phyloP scores from a whole-genome alignment of 2,329 filamentous ascomycete genomes.

The Xylariales sp. region DNA sequence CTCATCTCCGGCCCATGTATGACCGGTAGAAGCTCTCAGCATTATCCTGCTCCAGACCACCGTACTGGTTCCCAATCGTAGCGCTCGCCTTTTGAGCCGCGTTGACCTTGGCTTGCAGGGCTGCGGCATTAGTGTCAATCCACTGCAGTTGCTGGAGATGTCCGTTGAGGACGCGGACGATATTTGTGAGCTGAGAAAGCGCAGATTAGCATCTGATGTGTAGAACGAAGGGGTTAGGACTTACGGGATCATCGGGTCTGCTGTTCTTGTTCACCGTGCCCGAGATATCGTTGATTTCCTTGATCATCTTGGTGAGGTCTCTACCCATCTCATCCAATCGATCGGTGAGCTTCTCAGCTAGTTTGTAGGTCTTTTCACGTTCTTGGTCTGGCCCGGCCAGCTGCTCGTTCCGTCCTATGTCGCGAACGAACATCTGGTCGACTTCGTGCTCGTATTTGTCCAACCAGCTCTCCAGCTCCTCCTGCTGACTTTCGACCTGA shows the following conservation, averaged over 20 bases:
- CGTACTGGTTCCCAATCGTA: constrained; percentile 52
- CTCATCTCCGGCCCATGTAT: constrained; percentile 62
- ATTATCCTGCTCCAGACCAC: constrained; percentile 61
- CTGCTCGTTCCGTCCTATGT: constrained; percentile 70
- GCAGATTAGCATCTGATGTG: neutral
- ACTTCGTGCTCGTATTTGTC: constrained; percentile 90
- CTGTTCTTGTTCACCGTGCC: constrained; percentile 81
- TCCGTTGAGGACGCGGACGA: constrained; percentile 89
- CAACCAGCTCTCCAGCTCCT: constrained; percentile 82
- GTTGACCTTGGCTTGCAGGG: constrained; percentile 76
- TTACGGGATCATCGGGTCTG: constrained; percentile 82
- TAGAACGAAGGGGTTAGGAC: constrained; percentile 31
- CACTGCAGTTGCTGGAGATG: constrained; percentile 89
- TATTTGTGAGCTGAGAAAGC: constrained; percentile 33
- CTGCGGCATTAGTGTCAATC: constrained; percentile 81
- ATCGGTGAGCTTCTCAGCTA: constrained; percentile 88
- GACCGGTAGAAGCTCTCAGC: constrained; percentile 89
- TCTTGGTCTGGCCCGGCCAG: constrained; percentile 90
- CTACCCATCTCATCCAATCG: constrained; percentile 90
- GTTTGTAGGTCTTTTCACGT: constrained; percentile 91
- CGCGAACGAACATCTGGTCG: constrained; percentile 78
- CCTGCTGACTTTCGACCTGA: constrained; percentile 86
- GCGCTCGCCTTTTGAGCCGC: constrained; percentile 77
- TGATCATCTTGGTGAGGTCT: constrained; percentile 92
- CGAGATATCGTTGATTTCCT: constrained; percentile 95